Percentiles rank a stretch among this genome's conserved stretches.
These are phyloP conservation scores for Carpinus viminea DNA, from an alignment of 306 rosid genomes.

Conservation along the genomic window DNA sequence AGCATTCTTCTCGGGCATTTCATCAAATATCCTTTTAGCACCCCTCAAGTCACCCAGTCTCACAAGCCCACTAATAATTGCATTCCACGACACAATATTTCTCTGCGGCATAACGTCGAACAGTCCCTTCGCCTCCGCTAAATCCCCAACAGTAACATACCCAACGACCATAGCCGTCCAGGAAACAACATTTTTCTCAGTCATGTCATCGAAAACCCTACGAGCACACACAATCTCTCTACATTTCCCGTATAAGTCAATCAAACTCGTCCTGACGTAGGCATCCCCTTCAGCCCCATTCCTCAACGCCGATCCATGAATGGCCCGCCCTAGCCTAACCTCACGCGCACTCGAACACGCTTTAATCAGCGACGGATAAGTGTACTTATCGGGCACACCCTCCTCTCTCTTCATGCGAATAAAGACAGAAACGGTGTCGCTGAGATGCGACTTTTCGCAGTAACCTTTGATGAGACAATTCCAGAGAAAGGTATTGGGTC, in stretches of 20 bases:
- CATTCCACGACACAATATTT: constrained; percentile 42
- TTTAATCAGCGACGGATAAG: constrained; percentile 68
- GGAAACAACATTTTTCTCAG: constrained; percentile 25
- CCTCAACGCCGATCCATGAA: constrained; percentile 67
- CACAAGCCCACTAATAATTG: constrained; percentile 45
- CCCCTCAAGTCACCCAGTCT: constrained; percentile 53
- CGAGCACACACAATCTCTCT: constrained; percentile 51
- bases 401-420: constrained; percentile 54
- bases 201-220: constrained; percentile 59
- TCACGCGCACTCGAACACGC: constrained; percentile 42
- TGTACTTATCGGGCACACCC: constrained; percentile 50
- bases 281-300: constrained; percentile 55
- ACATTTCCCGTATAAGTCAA: constrained; percentile 71
- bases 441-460: constrained; percentile 40
- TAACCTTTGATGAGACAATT: constrained; percentile 48
- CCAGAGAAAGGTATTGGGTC: constrained; percentile 66
- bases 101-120: constrained; percentile 41
- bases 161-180: constrained; percentile 47
- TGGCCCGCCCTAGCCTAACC: constrained; percentile 41
- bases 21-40: constrained; percentile 59
- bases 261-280: constrained; percentile 64
- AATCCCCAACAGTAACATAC: constrained; percentile 29
- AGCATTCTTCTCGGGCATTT: constrained; percentile 66
- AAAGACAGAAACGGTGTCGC: constrained; percentile 37
- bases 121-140: constrained; percentile 34